These are phyloP conservation scores for Xanthoconium purpureum DNA, from an alignment of 768 basidiomycete species.

Conservation along the genomic window DNA sequence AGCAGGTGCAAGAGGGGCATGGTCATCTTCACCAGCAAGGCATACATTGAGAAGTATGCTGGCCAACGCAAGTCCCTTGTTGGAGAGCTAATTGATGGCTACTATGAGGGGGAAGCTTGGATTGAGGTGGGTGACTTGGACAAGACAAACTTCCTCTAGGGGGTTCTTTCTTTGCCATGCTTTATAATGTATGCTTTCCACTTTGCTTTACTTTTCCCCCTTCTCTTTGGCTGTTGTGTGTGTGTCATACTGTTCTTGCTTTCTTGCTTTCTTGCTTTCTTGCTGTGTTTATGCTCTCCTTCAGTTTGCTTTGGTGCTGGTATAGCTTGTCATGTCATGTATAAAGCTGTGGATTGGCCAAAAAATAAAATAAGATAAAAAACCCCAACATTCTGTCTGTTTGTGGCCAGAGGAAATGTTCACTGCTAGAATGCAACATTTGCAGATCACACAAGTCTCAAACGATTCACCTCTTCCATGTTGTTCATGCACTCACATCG, in stretches of 20 bases:
- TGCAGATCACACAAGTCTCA: not conserved
- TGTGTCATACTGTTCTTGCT: slow-evolving; percentile 16
- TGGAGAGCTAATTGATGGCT: slow-evolving; percentile 34
- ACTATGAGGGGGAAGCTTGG: slow-evolving; percentile 37
- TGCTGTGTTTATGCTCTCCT: slow-evolving; percentile 9
- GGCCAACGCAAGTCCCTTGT: slow-evolving; percentile 45
- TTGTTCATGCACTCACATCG: too few relatives aligned
- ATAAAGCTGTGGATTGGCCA: not conserved
- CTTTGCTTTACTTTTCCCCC: not conserved
- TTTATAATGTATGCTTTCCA: not conserved
- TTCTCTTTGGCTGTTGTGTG: not conserved
- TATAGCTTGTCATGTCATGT: slow-evolving; percentile 11
- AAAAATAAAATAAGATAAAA: slow-evolving; percentile 2
- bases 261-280: slow-evolving; percentile 19
- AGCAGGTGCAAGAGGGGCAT: slow-evolving; percentile 76
- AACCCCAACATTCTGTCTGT: slow-evolving; percentile 8
- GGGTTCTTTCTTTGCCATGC: not conserved
- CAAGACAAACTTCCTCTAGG: slow-evolving; percentile 16
- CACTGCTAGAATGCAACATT: not conserved
- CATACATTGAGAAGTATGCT: slow-evolving; percentile 58
- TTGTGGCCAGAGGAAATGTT: not conserved
- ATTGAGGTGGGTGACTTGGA: slow-evolving; percentile 32
- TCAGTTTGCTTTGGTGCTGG: not conserved
- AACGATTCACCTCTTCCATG: not conserved
- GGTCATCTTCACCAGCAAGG: slow-evolving; percentile 64